These are phyloP conservation scores for Aspergillus ruber DNA, from an alignment of 2,329 filamentous ascomycete species.

Conservation along the genomic window DNA sequence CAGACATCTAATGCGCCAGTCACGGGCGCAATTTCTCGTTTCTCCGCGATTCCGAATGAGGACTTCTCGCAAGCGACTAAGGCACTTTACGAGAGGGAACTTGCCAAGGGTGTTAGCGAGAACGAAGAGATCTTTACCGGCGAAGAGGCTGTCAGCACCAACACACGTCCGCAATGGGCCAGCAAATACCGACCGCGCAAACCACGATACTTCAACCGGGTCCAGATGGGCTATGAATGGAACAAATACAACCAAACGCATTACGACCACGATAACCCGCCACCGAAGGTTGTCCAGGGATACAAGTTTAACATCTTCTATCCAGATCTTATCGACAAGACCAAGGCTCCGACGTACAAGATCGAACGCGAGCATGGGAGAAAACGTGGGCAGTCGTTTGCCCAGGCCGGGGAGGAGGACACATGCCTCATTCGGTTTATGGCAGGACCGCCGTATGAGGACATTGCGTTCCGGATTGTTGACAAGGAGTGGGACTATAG, in stretches of 20 bases:
- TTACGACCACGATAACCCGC: conserved; percentile 96
- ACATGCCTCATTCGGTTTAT: conserved; percentile 95
- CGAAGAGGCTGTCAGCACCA: conserved; percentile 69
- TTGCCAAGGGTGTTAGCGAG: conserved; percentile 82
- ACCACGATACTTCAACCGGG: conserved; percentile 93
- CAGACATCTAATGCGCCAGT: conserved; percentile 39
- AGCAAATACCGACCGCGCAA: conserved; percentile 83
- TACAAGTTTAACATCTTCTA: conserved; percentile 99
- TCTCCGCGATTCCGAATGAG: conserved; percentile 62
- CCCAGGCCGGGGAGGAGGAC: conserved; percentile 89
- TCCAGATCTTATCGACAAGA: conserved; percentile 90
- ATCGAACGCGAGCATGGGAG: conserved; percentile 91
- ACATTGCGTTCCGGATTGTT: conserved; percentile 93
- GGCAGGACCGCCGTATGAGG: conserved; percentile 90
- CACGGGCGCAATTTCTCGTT: conserved; percentile 57
- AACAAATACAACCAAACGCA: conserved; percentile 99
- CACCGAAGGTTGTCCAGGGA: conserved; percentile 94
- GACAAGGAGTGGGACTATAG: conserved; percentile 99
- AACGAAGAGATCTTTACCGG: conserved; percentile 93
- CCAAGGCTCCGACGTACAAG: conserved; percentile 88
- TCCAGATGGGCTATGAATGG: conserved; percentile 99
- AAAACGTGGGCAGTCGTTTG: conserved; percentile 83
- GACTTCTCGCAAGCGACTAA: conserved; percentile 83
- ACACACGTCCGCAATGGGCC: conserved; percentile 67
- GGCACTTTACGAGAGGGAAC: conserved; percentile 85